These are phyloP conservation scores for Entomophthora muscae DNA, from an alignment of 371 early-diverging fungal species.

Conservation along the genomic window DNA sequence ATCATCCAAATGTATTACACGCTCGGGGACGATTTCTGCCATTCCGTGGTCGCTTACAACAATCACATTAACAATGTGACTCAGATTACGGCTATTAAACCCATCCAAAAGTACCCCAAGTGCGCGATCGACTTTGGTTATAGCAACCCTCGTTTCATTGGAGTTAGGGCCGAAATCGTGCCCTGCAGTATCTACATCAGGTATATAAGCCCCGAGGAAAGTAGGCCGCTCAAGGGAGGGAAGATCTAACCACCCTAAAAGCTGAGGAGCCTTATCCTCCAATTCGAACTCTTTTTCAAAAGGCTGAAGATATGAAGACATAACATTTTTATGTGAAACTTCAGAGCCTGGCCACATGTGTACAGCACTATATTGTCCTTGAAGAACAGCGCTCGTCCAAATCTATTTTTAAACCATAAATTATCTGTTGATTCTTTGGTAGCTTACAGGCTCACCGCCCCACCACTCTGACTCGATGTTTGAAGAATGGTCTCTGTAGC, in stretches of 20 bases:
- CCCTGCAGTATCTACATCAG: constrained; percentile 67
- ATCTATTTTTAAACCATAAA: constrained; percentile 26
- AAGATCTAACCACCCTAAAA: constrained; percentile 61
- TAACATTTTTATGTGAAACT: constrained; percentile 15
- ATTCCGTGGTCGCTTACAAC: constrained; percentile 90
- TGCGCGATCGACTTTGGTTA: constrained; percentile 42
- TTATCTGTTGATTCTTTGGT: constrained; percentile 12
- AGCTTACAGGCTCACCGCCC: constrained; percentile 81
- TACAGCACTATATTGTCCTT: constrained; percentile 43
- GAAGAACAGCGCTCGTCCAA: constrained; percentile 65
- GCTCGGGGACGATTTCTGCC: constrained; percentile 29
- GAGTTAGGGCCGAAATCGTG: constrained; percentile 64
- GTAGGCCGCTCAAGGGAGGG: constrained; percentile 47
- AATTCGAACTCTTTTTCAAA: constrained; percentile 27
- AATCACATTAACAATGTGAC: constrained; percentile 51
- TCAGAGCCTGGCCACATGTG: constrained; percentile 82
- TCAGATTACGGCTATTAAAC: constrained; percentile 33
- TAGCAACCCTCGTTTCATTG: constrained; percentile 21
- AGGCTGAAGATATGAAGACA: constrained; percentile 45
- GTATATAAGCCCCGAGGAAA: constrained; percentile 58
- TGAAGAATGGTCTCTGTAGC: constrained; percentile 36
- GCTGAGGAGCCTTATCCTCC: constrained; percentile 32
- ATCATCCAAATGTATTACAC: constrained; percentile 63
- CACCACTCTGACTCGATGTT: constrained; percentile 42
- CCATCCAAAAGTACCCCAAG: constrained; percentile 36